Conservation (phyloP, 202 grass and related monocot species). For the Saccharum hybrid region DNA sequence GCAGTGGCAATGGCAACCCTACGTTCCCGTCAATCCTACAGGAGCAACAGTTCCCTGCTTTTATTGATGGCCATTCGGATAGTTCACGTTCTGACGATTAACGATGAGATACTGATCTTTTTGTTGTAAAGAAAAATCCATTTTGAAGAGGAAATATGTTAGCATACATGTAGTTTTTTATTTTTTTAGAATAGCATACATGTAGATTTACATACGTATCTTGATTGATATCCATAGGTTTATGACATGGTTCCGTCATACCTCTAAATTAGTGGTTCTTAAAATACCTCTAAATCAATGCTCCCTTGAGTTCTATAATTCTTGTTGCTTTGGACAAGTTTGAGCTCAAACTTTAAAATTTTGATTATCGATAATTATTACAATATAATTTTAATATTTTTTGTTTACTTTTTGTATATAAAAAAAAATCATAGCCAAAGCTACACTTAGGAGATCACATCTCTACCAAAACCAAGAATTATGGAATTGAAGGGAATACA, state of each 20-base stretch:
- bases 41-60: slow-evolving; percentile 49
- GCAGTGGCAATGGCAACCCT: slow-evolving; percentile 21
- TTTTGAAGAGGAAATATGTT: slow-evolving; percentile 34
- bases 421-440: background rate
- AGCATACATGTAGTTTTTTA: slow-evolving; percentile 13
- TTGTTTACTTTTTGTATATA: background rate
- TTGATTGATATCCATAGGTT: too few species aligned
- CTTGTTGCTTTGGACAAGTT: background rate
- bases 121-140: background rate
- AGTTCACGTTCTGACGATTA: slow-evolving; percentile 55
- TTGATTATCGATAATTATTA: background rate
- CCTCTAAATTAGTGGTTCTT: too few species aligned
- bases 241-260: background rate
- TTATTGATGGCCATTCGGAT: slow-evolving; percentile 51
- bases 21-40: slow-evolving; percentile 44
- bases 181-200: too few species aligned
- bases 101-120: slow-evolving; percentile 14
- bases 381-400: background rate
- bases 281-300: too few species aligned
- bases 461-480: background rate
- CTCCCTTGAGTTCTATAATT: too few species aligned
- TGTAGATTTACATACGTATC: too few species aligned
- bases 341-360: background rate
- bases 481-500: background rate
- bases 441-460: background rate